A percentile compares a stretch with the other conserved stretches of the same genome.
phyloP scores from a whole-genome alignment of 345 rosid genomes.

The Rhodamnia rubescens region DNA sequence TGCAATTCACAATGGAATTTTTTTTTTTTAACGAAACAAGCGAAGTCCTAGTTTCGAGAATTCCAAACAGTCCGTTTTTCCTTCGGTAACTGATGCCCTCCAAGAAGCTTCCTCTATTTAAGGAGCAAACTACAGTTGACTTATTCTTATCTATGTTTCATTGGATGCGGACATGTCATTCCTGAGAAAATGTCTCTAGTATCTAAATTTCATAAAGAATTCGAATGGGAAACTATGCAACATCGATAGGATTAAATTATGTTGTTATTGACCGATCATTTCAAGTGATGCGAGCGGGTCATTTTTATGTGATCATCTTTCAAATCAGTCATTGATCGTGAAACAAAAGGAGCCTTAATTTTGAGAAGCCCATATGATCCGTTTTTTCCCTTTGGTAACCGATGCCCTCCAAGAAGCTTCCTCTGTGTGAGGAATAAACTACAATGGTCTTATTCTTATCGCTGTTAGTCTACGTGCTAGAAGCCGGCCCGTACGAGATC shows the following conservation, averaged over 20 bases:
- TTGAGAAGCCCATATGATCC: background rate
- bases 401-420: background rate
- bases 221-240: too few relatives aligned
- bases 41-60: background rate
- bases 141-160: too few relatives aligned
- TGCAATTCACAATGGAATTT: background rate
- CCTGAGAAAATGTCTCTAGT: background rate
- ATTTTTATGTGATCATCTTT: background rate
- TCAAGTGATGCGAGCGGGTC: background rate
- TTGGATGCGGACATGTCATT: background rate
- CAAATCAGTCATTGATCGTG: rapidly evolving
- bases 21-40: background rate
- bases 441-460: too few relatives aligned
- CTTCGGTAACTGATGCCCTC: background rate
- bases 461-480: background rate
- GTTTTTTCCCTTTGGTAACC: background rate
- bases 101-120: background rate
- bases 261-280: background rate
- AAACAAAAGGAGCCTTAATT: background rate
- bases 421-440: background rate
- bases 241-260: background rate
- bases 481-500: background rate
- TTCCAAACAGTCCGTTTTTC: background rate
- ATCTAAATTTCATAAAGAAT: background rate
- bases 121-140: background rate